Conservation (phyloP, 2,329 filamentous ascomycete genomes). For the Aspergillus sp. region DNA sequence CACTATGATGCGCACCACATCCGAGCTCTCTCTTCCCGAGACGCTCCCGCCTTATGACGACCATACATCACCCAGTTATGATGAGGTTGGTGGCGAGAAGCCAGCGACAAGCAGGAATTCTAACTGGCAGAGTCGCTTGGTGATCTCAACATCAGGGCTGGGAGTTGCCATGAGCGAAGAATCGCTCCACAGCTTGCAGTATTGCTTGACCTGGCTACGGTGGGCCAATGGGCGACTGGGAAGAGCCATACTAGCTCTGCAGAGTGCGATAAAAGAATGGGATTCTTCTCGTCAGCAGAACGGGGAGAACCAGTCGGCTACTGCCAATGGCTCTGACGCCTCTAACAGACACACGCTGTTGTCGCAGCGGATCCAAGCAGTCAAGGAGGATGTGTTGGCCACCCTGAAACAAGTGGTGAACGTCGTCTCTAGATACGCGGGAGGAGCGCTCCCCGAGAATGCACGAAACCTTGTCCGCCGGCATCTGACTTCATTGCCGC, state of each 20-base stretch:
- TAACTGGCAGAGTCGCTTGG: slow-evolving; percentile 71
- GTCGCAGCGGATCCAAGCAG: slow-evolving; percentile 53
- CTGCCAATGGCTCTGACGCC: slow-evolving; percentile 1
- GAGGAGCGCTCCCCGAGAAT: slow-evolving; percentile 84
- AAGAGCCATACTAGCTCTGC: slow-evolving; percentile 64
- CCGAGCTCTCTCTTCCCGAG: slow-evolving; percentile 61
- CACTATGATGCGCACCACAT: slow-evolving; percentile 45
- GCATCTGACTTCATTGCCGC: slow-evolving; percentile 75
- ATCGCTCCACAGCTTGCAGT: slow-evolving; percentile 73
- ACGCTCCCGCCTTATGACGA: slow-evolving; percentile 79
- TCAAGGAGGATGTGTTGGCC: slow-evolving; percentile 65
- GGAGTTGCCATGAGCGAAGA: slow-evolving; percentile 87
- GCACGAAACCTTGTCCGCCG: slow-evolving; percentile 72
- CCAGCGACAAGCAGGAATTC: slow-evolving; percentile 15
- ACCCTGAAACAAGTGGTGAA: slow-evolving; percentile 74
- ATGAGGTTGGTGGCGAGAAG: slow-evolving; percentile 44
- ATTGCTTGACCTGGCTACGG: slow-evolving; percentile 70
- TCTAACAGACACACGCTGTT: slow-evolving; percentile 12
- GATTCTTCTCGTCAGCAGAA: slow-evolving; percentile 44
- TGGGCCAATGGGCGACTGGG: slow-evolving; percentile 77
- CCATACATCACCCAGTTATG: slow-evolving; percentile 64
- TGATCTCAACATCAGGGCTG: slow-evolving; percentile 83
- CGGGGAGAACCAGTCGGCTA: slow-evolving; percentile 4
- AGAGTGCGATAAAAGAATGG: slow-evolving; percentile 70
- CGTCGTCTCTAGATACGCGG: slow-evolving; percentile 80